Conservation (phyloP, 2,329 filamentous ascomycete species). For the Alternaria infectoria region DNA sequence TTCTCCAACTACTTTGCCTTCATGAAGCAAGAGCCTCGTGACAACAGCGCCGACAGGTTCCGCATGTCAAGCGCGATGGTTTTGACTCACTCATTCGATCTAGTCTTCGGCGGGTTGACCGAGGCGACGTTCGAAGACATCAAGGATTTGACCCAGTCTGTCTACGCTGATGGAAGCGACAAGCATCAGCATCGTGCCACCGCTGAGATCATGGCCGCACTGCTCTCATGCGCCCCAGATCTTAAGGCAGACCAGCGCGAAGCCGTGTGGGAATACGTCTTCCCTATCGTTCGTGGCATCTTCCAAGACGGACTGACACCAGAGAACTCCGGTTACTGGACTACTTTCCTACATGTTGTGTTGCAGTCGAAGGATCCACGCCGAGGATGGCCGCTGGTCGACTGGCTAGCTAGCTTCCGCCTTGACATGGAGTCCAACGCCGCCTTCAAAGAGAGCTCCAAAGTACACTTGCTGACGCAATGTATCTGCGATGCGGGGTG, state of each 20-base stretch:
- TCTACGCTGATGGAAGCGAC: conserved; percentile 92
- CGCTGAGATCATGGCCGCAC: conserved; percentile 86
- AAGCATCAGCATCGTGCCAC: conserved; percentile 98
- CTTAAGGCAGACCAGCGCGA: conserved; percentile 75
- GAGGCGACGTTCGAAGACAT: conserved; percentile 84
- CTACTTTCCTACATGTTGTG: conserved; percentile 88
- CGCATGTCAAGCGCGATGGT: conserved; percentile 86
- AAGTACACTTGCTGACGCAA: conserved; percentile 89
- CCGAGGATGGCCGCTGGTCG: conserved; percentile 82
- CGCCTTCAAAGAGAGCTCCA: conserved; percentile 98
- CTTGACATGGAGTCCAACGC: conserved; percentile 95
- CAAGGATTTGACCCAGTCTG: conserved; percentile 75
- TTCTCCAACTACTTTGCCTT: conserved; percentile 87
- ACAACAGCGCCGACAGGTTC: conserved; percentile 82
- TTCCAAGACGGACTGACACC: conserved; percentile 93
- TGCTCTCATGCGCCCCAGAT: conserved; percentile 82
- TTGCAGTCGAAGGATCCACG: conserved; percentile 89
- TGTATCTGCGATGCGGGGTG: conserved; percentile 87
- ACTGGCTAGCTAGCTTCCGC: conserved; percentile 81
- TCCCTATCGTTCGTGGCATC: conserved; percentile 83
- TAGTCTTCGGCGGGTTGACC: conserved; percentile 82
- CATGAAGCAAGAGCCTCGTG: conserved; percentile 93
- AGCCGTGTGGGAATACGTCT: conserved; percentile 85
- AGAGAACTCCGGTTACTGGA: conserved; percentile 94
- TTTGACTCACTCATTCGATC: conserved; percentile 86